These are phyloP conservation scores for Lecanicillium sp. DNA, from an alignment of 2,329 filamentous ascomycete species.

Conservation along the genomic window DNA sequence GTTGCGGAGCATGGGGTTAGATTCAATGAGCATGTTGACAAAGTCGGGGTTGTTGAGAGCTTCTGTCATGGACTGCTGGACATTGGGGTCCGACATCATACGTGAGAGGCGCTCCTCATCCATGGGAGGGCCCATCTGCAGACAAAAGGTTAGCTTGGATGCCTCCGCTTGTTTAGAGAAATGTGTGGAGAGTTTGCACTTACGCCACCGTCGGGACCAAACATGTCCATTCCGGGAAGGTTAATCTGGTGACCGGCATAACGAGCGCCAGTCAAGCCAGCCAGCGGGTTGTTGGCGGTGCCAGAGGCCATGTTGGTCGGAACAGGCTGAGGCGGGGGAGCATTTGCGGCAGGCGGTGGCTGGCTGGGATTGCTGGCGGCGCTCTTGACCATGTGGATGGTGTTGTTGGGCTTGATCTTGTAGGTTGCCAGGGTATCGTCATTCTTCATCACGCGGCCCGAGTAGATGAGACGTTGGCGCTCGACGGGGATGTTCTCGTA, in stretches of 20 bases:
- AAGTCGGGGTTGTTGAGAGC: slow-evolving; percentile 92
- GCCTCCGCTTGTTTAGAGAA: neutral
- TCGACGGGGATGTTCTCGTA: slow-evolving; percentile 82
- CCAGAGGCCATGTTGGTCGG: slow-evolving; percentile 74
- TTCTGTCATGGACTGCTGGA: slow-evolving; percentile 84
- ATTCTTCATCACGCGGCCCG: slow-evolving; percentile 93
- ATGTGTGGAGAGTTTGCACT: slow-evolving; percentile 33
- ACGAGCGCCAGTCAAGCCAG: slow-evolving; percentile 82
- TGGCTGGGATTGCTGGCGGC: slow-evolving; percentile 71
- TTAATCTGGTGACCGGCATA: slow-evolving; percentile 82
- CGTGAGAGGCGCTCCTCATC: slow-evolving; percentile 70
- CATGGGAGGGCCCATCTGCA: slow-evolving; percentile 82
- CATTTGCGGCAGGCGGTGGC: slow-evolving; percentile 30
- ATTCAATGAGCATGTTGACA: slow-evolving; percentile 88
- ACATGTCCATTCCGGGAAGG: slow-evolving; percentile 78
- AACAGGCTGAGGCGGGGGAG: slow-evolving; percentile 37
- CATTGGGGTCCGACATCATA: slow-evolving; percentile 82
- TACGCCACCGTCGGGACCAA: slow-evolving; percentile 91
- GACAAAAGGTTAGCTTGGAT: slow-evolving; percentile 14
- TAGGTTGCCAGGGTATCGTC: slow-evolving; percentile 75
- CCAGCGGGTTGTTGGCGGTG: slow-evolving; percentile 79
- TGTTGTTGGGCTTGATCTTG: slow-evolving; percentile 95
- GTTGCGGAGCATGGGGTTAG: slow-evolving; percentile 73
- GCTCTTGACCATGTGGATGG: slow-evolving; percentile 92
- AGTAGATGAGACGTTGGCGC: slow-evolving; percentile 93